These are phyloP conservation scores for Capronia americana DNA, from an alignment of 2,329 filamentous ascomycete species.

Conservation along the genomic window DNA sequence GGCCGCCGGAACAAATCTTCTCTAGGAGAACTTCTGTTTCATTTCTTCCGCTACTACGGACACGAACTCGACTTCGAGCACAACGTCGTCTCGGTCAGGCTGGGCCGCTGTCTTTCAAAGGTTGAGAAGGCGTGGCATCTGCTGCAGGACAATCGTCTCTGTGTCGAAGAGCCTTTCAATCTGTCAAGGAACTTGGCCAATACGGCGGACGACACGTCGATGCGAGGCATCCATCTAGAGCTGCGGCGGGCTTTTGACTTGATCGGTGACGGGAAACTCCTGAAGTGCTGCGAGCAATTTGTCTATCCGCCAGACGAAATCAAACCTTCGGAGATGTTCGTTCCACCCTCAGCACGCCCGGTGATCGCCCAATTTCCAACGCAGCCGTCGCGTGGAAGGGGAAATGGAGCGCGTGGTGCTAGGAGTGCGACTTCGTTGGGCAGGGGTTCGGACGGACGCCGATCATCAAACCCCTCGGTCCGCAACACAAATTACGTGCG, in stretches of 20 bases:
- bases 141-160: constrained; percentile 79
- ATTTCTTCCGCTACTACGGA: constrained; percentile 94
- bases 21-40: constrained; percentile 84
- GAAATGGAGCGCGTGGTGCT: constrained; percentile 57
- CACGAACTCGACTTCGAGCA: constrained; percentile 92
- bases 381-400: constrained; percentile 54
- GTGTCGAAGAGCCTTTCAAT: constrained; percentile 97
- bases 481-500: constrained; percentile 48
- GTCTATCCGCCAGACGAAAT: constrained; percentile 73
- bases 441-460: constrained; percentile 55
- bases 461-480: constrained; percentile 64
- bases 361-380: constrained; percentile 54
- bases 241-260: constrained; percentile 85
- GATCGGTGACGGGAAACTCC: constrained; percentile 77
- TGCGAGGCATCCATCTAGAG: constrained; percentile 87
- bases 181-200: constrained; percentile 87
- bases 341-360: constrained; percentile 61
- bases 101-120: constrained; percentile 79
- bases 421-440: constrained; percentile 56
- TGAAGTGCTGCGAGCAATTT: constrained; percentile 85
- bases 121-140: constrained; percentile 88
- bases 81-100: constrained; percentile 80
- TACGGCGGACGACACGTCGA: constrained; percentile 93
- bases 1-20: constrained; percentile 81
- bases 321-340: constrained; percentile 37